Percentiles rank a stretch among this genome's conserved stretches.
Evolutionary conservation across 305 asterid genomes (phyloP).

Genomic region (Fraxinus sp.): DNA sequence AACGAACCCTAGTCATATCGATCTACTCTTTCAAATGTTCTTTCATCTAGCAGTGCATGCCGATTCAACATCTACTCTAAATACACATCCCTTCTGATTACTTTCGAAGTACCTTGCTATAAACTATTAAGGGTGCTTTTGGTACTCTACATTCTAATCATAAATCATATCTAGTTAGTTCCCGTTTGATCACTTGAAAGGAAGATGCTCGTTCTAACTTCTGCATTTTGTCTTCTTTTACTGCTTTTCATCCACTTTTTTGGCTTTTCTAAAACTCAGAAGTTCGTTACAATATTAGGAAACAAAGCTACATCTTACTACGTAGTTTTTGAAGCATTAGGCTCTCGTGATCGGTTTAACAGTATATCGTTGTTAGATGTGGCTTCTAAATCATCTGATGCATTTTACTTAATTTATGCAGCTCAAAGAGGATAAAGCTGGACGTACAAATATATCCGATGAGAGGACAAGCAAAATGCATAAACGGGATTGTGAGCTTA

Average conservation of each 20-base stretch:
- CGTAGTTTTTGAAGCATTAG: neutral
- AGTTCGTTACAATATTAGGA: neutral
- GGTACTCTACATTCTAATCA: neutral
- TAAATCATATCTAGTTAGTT: neutral
- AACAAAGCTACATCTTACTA: neutral
- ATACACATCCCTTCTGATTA: neutral
- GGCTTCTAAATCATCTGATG: neutral
- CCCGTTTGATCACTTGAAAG: neutral
- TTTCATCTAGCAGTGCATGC: neutral
- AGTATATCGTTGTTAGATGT: neutral
- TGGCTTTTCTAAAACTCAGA: neutral
- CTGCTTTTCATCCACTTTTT: neutral
- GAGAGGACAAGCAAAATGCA: conserved; percentile 63
- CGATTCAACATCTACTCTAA: neutral
- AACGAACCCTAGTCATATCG: too few relatives aligned
- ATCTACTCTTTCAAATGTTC: neutral
- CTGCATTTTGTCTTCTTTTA: neutral
- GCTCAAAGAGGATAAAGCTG: conserved; percentile 52
- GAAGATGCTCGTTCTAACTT: neutral
- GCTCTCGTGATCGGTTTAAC: neutral
- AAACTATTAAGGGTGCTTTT: neutral
- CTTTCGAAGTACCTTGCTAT: neutral
- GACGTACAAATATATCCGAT: conserved; percentile 36
- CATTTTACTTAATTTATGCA: conserved; percentile 29
- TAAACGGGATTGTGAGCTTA: conserved; percentile 67